Base-by-base conservation (phyloP, 495 filamentous ascomycete genomes). In the Penicillium tannophilum region DNA sequence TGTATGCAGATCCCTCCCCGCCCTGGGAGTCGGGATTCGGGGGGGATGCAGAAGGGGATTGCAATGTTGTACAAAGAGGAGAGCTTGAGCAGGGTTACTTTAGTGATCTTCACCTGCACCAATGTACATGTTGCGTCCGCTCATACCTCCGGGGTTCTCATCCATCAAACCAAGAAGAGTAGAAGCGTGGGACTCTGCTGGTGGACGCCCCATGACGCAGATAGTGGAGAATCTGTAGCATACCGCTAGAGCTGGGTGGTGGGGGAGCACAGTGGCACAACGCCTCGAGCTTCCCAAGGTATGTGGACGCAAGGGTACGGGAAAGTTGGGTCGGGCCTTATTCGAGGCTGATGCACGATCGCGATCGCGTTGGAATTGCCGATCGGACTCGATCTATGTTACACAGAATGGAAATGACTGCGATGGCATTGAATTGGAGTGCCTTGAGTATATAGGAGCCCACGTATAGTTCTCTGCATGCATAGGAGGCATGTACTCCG, bases 161-260 rank as follows among this genome's bases (percentile, higher is more conserved):
- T 52, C 63, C 63, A 52, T 61, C 59, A 57, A 65, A 59, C 64
- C 64, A 63, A 17, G 23, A 42, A 30, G 14, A 24, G 6, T 12
- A 48, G n/a, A 55, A 59, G 52, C 50, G 51, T 35, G 53, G 61
- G 56, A 46, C 52, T 51, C 39, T 44, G 23, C 55, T 50, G 58
- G 59, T 35, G 33, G 57, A 39, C 49, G 59, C 60, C 60, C 57
- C 39, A 69, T 69, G 66, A 69, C 66, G 66, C 66, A 69, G 50
- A 14, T 20, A 26, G 63, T 66, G 66, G 66, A 58, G 64, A 60
- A 55, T 42, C 24, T 28, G 39, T 12, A 55, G 51, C 54, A 58
- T 50, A 64, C 50, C 57, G 58, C 49, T 43, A 52, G 24, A 62
- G 48, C 20, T 50, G 31, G 55, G 19, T 35, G 41, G 48, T 28